Evolutionary conservation across 2,329 filamentous ascomycete genomes (phyloP), one percentile per base, ranked within the genome.

Genomic region (Colletotrichum higginsianum): DNA sequence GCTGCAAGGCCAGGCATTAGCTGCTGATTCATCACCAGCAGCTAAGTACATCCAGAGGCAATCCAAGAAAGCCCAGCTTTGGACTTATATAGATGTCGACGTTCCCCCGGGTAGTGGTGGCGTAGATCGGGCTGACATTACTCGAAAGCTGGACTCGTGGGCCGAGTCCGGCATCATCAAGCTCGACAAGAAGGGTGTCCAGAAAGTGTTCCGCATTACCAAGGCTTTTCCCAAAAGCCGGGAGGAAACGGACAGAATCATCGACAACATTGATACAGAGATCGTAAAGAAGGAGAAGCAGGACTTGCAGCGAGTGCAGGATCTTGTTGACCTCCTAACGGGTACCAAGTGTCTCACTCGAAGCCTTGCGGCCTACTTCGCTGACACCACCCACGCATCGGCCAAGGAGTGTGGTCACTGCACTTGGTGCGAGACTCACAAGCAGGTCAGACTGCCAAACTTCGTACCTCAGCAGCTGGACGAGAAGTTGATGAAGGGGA

Each of bases 341-440:
- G 83, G 81, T 0, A 74, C 77, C 2, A 76, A 79, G 23, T 92
- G 90, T 75, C 87, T 90, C 67, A 85, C 89, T 0, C 79, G 80
- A 1, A 79, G 83, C 0, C 80, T 92, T 0, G 87, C 89, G 0
- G 75, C 83, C 35, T 87, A 92, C 74, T 91, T 92, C 72, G 89
- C 88, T 26, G 89, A 90, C 78, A 77, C 23, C 2, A 77, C 4
- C 77, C 89, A 3, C 84, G 85, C 0, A 79, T 81, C 5, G 79
- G 79, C 0, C 83, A 82, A 77, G 0, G 80, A 83, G 21, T 91
- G 90, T 67, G 88, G 87, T 0, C 86, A 89, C 71, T 91, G 89
- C 75, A 89, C 87, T 0, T 87, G 80, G 74, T 87, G 85, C 67
- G 64, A 80, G 9, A 84, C 82, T 0, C 81, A 82, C 2, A 74